These are phyloP conservation scores for Trapa bicornis DNA, from an alignment of 345 rosid species.

Conservation along the genomic window DNA sequence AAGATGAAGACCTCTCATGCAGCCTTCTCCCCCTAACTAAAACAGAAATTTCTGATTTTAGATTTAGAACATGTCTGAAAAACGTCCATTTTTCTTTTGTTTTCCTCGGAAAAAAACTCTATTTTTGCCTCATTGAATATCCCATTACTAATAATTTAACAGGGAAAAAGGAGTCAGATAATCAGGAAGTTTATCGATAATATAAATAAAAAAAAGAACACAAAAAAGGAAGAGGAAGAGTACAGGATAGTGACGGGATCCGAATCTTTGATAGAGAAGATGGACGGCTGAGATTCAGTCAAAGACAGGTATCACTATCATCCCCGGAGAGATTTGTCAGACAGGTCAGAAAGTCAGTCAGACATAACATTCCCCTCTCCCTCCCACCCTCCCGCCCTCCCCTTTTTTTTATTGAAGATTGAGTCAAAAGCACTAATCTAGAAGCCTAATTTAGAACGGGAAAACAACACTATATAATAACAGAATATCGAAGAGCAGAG, in stretches of 20 bases:
- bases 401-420: neutral
- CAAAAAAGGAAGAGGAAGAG: neutral
- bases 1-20: neutral
- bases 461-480: too few relatives aligned
- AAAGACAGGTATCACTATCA: conserved; percentile 22
- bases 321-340: neutral
- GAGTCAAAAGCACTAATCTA: neutral
- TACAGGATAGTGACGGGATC: neutral
- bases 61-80: neutral
- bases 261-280: conserved; percentile 5
- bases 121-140: neutral
- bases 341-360: neutral
- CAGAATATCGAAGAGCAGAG: too few relatives aligned
- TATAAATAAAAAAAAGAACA: too few relatives aligned
- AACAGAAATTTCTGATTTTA: neutral
- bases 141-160: too few relatives aligned
- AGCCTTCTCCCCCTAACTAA: neutral
- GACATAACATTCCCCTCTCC: conserved; percentile 7
- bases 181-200: too few relatives aligned
- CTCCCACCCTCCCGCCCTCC: too few relatives aligned
- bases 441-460: neutral
- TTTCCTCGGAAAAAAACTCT: neutral
- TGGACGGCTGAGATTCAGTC: conserved; percentile 49
- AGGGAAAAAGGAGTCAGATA: too few relatives aligned
- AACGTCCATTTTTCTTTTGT: neutral